Conservation (phyloP, 768 basidiomycete species). For the Phlebiopsis flavidoalba region DNA sequence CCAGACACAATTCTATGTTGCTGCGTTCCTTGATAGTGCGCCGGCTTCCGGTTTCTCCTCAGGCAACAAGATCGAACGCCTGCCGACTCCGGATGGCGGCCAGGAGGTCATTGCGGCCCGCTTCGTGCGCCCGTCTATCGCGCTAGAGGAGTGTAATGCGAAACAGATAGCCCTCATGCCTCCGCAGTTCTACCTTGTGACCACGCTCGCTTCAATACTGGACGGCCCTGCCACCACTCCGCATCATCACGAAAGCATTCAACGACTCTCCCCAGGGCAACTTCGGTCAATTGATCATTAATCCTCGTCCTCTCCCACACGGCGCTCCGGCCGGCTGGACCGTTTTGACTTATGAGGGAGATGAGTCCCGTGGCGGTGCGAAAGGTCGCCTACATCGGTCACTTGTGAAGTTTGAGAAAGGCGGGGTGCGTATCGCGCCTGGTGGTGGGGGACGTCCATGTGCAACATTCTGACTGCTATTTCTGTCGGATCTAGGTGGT, state of each 20-base stretch:
- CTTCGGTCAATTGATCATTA: conserved; percentile 61
- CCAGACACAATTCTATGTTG: conserved; percentile 58
- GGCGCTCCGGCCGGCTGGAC: conserved; percentile 38
- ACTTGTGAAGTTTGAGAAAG: conserved; percentile 40
- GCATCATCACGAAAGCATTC: conserved; percentile 42
- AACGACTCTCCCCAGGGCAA: conserved; percentile 42
- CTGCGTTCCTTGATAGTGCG: conserved; percentile 49
- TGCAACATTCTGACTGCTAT: conserved; percentile 18
- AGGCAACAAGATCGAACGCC: conserved; percentile 48
- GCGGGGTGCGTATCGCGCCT: conserved; percentile 39
- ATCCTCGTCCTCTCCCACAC: conserved; percentile 38
- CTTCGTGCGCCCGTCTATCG: conserved; percentile 54
- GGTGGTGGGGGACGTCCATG: not conserved
- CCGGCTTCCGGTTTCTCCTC: conserved; percentile 44
- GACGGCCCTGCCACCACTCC: conserved; percentile 34
- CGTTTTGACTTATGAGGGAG: conserved; percentile 63
- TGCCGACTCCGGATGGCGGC: conserved; percentile 66
- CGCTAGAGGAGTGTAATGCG: conserved; percentile 45
- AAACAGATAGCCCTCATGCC: conserved; percentile 61
- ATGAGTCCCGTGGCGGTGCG: conserved; percentile 59
- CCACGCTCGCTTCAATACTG: conserved; percentile 53
- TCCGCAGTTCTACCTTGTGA: conserved; percentile 68
- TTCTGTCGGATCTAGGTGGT: conserved; percentile 27
- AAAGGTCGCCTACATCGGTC: conserved; percentile 58
- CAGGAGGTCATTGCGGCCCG: conserved; percentile 65